A percentile compares a stretch with the other conserved stretches of the same genome.
phyloP scores from a whole-genome alignment of 306 rosid genomes.

The Spatholobus suberectus region DNA sequence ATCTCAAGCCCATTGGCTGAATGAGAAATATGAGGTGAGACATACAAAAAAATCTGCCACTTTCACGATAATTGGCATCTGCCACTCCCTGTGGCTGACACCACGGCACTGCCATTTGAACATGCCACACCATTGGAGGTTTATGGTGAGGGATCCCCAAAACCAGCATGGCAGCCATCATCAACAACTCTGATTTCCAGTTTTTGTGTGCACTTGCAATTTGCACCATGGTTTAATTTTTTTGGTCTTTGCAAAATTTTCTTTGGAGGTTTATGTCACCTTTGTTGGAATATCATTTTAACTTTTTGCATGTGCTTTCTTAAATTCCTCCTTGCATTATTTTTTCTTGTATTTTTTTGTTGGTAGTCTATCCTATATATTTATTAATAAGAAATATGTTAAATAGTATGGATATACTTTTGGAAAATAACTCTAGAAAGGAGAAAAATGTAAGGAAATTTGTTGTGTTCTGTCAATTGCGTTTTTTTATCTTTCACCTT shows the following conservation, averaged over 20 bases:
- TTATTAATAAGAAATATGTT: neutral
- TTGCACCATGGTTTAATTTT: neutral
- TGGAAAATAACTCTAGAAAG: neutral
- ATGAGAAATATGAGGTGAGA: neutral
- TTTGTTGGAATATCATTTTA: neutral
- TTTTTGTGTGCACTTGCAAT: conserved; percentile 25
- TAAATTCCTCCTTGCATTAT: neutral
- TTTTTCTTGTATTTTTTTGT: neutral
- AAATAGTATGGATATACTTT: neutral
- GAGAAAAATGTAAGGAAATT: neutral
- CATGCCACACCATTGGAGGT: neutral
- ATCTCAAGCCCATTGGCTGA: neutral
- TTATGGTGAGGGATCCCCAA: neutral
- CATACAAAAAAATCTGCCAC: neutral
- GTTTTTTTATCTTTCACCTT: neutral
- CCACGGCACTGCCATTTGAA: conserved; percentile 9
- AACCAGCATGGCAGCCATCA: neutral
- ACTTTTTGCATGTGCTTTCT: neutral
- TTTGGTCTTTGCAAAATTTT: conserved; percentile 24
- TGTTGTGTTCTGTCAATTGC: neutral
- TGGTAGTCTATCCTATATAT: neutral
- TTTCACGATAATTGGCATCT: neutral
- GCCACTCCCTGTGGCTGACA: neutral
- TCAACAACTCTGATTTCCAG: conserved; percentile 2
- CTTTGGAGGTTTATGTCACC: neutral